Base-by-base conservation (phyloP, 2,329 filamentous ascomycete genomes). In the Rutstroemia sydowiana region DNA sequence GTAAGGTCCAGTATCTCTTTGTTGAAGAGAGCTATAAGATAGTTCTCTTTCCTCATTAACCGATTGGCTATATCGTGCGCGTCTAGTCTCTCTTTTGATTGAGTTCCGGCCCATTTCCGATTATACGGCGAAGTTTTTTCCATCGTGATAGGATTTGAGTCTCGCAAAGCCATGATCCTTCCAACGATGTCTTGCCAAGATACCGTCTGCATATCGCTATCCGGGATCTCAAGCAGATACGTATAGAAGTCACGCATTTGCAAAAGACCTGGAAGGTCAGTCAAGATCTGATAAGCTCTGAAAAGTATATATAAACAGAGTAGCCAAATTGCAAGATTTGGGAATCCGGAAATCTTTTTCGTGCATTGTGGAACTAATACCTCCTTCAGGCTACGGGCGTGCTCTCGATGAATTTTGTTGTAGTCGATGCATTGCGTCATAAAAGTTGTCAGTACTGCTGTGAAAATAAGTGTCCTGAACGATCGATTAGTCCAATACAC, bases 51-150 rank as follows among this genome's bases (percentile, higher is more conserved):
- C 54, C 93, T 85, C 93, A 98, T 97, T 42, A 98, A 72, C 30
- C 93, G 82, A 65, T 97, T 98, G 6, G 93, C 93, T 66, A 98
- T 97, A 64, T 96, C 93, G 63, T 96, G 89, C 10, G 93, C 93
- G 69, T 96, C 93, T 61, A 98, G 84, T 56, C 92, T 80, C 70
- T 97, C 89, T 67, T 96, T 95, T 20, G 89, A 95, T 65, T 95
- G 89, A 53, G 84, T 90, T 42, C 87, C 87, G 9, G 32, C 26
- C 54, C 79, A 81, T 57, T 75, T 78, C 54, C 79, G 76, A 58
- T 78, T 77, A 55, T 74, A 71, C 10, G 78, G 72, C n/a, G 77
- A 77, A 14, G 82, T 71, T 16, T 77, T 78, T 7, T 77, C 74
- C 1, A 80, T 81, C n/a, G 84, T 87, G 13, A 78, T 73, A 16